Evolutionary conservation across 139 green algal species (phyloP).

Genomic region (Spirogloea muscicola): DNA sequence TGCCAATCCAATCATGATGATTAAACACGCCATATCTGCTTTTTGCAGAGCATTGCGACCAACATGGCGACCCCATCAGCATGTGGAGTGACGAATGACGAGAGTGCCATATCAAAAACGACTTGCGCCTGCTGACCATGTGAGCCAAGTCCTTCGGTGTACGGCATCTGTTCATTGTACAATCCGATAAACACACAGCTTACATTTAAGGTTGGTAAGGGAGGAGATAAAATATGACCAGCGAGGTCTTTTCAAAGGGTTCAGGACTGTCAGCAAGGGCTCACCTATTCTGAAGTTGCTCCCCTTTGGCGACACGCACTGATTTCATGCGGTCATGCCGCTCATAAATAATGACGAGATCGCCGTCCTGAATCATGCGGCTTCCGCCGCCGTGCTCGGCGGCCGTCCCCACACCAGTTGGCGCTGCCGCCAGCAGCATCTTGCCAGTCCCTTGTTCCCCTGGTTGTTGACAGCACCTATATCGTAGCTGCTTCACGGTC

Average conservation of each 20-base stretch:
- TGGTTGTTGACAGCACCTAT: too few species aligned
- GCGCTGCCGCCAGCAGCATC: too few species aligned
- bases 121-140: neutral
- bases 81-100: too few species aligned
- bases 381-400: neutral
- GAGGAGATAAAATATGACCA: too few species aligned
- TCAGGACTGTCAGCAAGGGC: too few species aligned
- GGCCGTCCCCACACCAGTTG: too few species aligned
- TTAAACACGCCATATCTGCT: constrained; percentile 34
- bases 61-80: too few species aligned
- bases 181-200: neutral
- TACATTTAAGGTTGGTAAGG: neutral
- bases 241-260: too few species aligned
- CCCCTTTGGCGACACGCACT: constrained; percentile 10
- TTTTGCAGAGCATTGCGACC: neutral
- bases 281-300: constrained; percentile 5
- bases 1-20: constrained; percentile 35
- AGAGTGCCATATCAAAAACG: too few species aligned
- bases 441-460: too few species aligned
- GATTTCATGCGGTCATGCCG: constrained; percentile 17
- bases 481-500: too few species aligned
- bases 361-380: constrained; percentile 36
- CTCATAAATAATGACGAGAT: constrained; percentile 45
- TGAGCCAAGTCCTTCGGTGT: neutral
- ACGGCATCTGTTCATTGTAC: neutral